phyloP scores from a whole-genome alignment of 2,329 filamentous ascomycete species.

The Alternaria solani region DNA sequence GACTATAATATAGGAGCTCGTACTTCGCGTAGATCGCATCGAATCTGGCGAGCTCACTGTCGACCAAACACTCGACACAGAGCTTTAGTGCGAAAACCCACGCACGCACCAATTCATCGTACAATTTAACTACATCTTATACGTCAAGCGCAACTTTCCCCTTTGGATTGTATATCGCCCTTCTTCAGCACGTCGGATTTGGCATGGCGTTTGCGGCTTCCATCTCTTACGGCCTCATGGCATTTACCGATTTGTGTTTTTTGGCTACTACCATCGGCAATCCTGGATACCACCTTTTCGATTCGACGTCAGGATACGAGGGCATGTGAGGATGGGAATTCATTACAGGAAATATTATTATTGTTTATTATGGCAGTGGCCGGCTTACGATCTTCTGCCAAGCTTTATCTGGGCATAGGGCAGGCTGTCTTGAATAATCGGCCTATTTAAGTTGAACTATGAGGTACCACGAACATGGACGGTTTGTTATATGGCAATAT shows the following conservation, averaged over 20 bases:
- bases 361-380: conserved; percentile 16
- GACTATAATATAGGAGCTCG: conserved; percentile 46
- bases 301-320: conserved; percentile 6
- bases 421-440: not conserved
- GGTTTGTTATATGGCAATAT: not conserved
- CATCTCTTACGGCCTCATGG: not conserved
- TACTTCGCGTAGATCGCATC: conserved; percentile 53
- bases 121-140: not conserved
- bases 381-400: not conserved
- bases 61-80: conserved; percentile 43
- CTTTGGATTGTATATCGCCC: not conserved
- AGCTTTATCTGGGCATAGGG: not conserved
- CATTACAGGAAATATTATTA: conserved; percentile 25
- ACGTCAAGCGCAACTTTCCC: not conserved
- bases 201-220: conserved; percentile 1
- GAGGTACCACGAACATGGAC: conserved; percentile 3
- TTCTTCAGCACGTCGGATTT: not conserved
- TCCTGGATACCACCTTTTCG: conserved; percentile 19
- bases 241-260: not conserved
- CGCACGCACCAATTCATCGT: not conserved
- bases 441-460: not conserved
- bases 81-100: conserved; percentile 31
- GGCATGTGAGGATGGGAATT: not conserved
- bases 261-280: not conserved
- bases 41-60: conserved; percentile 50